Conservation (phyloP, 1,284 basidiomycete genomes). For the Cutaneotrichosporon spelunceum region DNA sequence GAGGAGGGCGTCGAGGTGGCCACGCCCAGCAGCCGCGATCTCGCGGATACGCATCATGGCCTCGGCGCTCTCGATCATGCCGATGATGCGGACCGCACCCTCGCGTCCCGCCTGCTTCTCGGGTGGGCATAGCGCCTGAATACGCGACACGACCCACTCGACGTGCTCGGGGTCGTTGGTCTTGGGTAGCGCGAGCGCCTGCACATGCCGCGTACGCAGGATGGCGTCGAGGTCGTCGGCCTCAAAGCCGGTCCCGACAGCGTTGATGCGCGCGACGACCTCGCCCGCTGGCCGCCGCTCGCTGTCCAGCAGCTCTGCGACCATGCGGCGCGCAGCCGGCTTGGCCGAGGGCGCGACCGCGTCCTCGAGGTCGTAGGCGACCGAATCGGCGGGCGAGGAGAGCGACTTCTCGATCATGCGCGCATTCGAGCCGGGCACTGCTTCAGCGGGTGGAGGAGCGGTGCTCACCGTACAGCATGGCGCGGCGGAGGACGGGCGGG, state of each 20-base stretch:
- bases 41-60: slow-evolving; percentile 50
- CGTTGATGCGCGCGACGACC: slow-evolving; percentile 73
- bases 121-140: slow-evolving; percentile 31
- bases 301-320: slow-evolving; percentile 60
- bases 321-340: slow-evolving; percentile 59
- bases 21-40: slow-evolving; percentile 39
- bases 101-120: slow-evolving; percentile 28
- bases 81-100: slow-evolving; percentile 61
- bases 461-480: slow-evolving; percentile 45
- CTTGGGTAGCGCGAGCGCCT: slow-evolving; percentile 71
- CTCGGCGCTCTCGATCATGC: slow-evolving; percentile 74
- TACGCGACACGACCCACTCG: slow-evolving; percentile 58
- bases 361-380: slow-evolving; percentile 85
- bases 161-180: slow-evolving; percentile 67
- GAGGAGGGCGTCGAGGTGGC: slow-evolving; percentile 54
- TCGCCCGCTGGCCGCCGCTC: slow-evolving; percentile 50
- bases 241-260: slow-evolving; percentile 68
- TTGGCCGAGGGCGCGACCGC: slow-evolving; percentile 71
- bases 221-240: slow-evolving; percentile 65
- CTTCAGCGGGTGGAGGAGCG: too few species aligned
- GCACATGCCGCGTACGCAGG: slow-evolving; percentile 53
- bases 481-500: slow-evolving; percentile 34
- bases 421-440: slow-evolving; percentile 71
- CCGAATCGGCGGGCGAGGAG: slow-evolving; percentile 61
- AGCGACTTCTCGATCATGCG: slow-evolving; percentile 77